A percentile compares a stretch with the other conserved stretches of the same genome.
Conservation (phyloP, 2,329 filamentous ascomycete genomes). For the Fusarium aywerte region DNA sequence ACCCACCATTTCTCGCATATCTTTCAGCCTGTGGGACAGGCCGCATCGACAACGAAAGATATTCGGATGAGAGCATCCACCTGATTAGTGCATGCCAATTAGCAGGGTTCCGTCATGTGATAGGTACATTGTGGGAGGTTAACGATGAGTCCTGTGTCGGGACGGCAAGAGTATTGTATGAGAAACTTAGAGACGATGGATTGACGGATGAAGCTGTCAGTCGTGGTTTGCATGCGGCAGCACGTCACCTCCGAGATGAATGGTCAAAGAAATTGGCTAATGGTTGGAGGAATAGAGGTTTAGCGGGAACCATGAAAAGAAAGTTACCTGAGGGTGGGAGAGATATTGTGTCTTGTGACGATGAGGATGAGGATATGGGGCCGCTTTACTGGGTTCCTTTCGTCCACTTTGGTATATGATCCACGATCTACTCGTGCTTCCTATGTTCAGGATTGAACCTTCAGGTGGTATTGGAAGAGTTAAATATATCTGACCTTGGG, state of each 20-base stretch:
- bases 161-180: background rate
- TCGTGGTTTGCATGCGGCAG: background rate
- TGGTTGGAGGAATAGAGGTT: background rate
- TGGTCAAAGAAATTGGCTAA: background rate
- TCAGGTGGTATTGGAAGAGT: too few relatives aligned
- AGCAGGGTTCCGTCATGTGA: background rate
- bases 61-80: conserved; percentile 6
- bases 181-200: background rate
- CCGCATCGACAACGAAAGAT: background rate
- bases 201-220: background rate
- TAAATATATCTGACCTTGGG: too few relatives aligned
- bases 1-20: background rate
- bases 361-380: background rate
- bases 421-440: too few relatives aligned
- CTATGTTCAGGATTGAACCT: too few relatives aligned
- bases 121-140: background rate
- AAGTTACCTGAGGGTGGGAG: background rate
- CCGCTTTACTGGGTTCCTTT: background rate
- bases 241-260: background rate
- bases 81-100: conserved; percentile 6
- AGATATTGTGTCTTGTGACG: background rate
- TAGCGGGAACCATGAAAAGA: background rate
- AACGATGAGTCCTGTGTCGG: background rate
- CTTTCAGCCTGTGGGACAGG: background rate
- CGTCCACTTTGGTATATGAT: background rate